These are phyloP conservation scores for Cerioporus squamosus DNA, from an alignment of 1,284 basidiomycete genomes.

Conservation along the genomic window DNA sequence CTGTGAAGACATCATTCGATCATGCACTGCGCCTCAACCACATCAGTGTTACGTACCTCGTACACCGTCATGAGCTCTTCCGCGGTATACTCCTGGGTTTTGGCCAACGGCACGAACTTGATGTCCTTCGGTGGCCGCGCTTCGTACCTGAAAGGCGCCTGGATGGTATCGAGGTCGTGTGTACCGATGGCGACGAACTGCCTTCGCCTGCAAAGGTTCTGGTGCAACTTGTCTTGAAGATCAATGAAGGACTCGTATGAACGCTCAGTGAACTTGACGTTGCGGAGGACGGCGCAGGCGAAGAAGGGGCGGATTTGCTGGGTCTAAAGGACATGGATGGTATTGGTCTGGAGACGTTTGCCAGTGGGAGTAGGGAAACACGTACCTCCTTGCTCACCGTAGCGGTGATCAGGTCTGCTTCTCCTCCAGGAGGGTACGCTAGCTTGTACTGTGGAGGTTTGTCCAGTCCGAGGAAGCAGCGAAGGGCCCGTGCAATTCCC, in stretches of 20 bases:
- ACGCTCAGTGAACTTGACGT: conserved; percentile 85
- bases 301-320: conserved; percentile 89
- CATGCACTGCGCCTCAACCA: too few species aligned
- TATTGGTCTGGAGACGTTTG: not conserved
- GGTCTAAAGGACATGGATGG: conserved; percentile 51
- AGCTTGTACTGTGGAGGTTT: conserved; percentile 77
- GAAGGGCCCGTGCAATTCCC: conserved; percentile 89
- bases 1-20: conserved; percentile 43
- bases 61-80: conserved; percentile 89
- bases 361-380: conserved; percentile 7
- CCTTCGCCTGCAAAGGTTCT: conserved; percentile 91
- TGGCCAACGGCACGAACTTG: conserved; percentile 88
- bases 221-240: conserved; percentile 97
- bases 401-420: conserved; percentile 68
- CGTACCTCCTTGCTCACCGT: conserved; percentile 73
- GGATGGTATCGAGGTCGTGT: conserved; percentile 93
- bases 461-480: conserved; percentile 82
- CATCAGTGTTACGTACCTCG: conserved; percentile 59
- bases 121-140: conserved; percentile 89
- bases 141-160: conserved; percentile 91
- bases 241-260: conserved; percentile 99
- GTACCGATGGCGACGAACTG: conserved; percentile 97
- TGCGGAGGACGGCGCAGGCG: conserved; percentile 89
- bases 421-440: conserved; percentile 68
- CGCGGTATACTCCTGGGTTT: conserved; percentile 75